Conservation (phyloP, 75 land plant genomes). For the Selaginella moellendorffii region DNA sequence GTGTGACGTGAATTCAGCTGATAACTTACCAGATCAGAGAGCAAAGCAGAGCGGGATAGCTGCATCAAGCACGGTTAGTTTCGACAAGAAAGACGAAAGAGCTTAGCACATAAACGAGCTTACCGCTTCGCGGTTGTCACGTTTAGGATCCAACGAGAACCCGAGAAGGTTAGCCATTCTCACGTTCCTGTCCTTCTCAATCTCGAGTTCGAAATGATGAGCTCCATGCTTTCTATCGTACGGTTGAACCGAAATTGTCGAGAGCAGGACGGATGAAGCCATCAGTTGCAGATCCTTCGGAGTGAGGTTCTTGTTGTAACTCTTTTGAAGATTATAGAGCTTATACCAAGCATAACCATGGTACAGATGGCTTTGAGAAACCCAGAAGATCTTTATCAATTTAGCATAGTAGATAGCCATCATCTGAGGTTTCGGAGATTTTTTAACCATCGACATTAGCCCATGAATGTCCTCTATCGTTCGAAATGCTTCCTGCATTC, state of each 20-base stretch:
- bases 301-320: slow-evolving; percentile 70
- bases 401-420: slow-evolving; percentile 88
- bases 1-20: no score
- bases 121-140: slow-evolving; percentile 83
- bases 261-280: slow-evolving; percentile 77
- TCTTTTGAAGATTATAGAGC: slow-evolving; percentile 66
- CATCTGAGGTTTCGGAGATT: slow-evolving; percentile 70
- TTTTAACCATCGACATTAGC: slow-evolving; percentile 91
- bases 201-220: slow-evolving; percentile 76
- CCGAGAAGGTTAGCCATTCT: slow-evolving; percentile 63
- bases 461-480: slow-evolving; percentile 92
- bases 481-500: slow-evolving; percentile 78
- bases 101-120: neutral
- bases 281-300: slow-evolving; percentile 84
- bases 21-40: slow-evolving; percentile 81
- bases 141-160: slow-evolving; percentile 54
- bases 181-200: slow-evolving; percentile 78
- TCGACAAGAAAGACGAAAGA: slow-evolving; percentile 3
- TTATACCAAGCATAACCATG: slow-evolving; percentile 97
- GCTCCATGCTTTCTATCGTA: slow-evolving; percentile 61
- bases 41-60: slow-evolving; percentile 53
- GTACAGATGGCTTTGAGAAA: slow-evolving; percentile 57
- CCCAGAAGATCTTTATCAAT: slow-evolving; percentile 75
- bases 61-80: slow-evolving; percentile 19
- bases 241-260: slow-evolving; percentile 65